Percentiles rank a stretch among this genome's conserved stretches.
Evolutionary conservation across 148 eudicot species (phyloP).

Genomic region (Polygonum maritimum): DNA sequence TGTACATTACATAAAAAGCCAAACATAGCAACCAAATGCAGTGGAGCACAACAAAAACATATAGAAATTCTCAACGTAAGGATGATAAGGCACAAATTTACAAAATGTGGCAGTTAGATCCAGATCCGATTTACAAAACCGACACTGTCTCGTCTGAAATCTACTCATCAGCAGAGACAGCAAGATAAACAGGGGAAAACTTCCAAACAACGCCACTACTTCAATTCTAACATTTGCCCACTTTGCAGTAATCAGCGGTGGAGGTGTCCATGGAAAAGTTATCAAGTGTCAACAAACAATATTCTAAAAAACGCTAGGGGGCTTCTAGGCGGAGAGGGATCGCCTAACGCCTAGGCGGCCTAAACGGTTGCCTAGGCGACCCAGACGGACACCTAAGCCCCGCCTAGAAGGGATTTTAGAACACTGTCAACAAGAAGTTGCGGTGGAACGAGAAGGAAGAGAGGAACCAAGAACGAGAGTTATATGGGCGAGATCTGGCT

Average conservation of each 20-base stretch:
- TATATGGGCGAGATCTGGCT: background rate
- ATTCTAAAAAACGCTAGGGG: too few relatives aligned
- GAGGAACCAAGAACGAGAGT: background rate
- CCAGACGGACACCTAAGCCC: too few relatives aligned
- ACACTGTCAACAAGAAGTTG: background rate
- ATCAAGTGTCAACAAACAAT: background rate
- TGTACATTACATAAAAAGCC: background rate
- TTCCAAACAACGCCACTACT: background rate
- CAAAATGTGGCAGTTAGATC: background rate
- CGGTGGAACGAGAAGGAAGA: background rate
- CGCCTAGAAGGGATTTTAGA: too few relatives aligned
- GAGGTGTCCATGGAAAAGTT: too few relatives aligned
- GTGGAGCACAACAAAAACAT: background rate
- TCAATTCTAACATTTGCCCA: background rate
- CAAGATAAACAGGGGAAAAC: background rate
- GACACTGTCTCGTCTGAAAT: background rate
- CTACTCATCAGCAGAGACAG: background rate
- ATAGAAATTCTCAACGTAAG: background rate
- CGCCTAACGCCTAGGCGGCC: too few relatives aligned
- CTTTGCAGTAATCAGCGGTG: background rate
- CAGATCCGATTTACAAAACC: background rate
- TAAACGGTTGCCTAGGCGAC: too few relatives aligned
- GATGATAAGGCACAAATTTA: background rate
- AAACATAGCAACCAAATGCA: background rate
- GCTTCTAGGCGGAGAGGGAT: too few relatives aligned